Conservation (phyloP, 1,284 basidiomycete genomes). For the Anthracocystis panici-leucophaei region DNA sequence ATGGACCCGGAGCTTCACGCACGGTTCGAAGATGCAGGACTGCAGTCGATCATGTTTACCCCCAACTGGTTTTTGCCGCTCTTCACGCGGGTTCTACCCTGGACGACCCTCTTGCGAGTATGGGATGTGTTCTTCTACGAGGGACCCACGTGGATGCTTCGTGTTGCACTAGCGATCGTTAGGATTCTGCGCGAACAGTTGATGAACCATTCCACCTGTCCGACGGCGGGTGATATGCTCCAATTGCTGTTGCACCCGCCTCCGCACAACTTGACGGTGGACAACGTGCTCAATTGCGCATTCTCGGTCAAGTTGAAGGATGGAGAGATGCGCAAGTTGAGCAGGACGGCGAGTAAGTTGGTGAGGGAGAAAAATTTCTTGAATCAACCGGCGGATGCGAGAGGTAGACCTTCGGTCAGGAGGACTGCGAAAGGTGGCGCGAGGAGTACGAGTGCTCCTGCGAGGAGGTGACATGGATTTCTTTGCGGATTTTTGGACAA, state of each 20-base stretch:
- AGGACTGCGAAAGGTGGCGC: neutral
- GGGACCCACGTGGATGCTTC: slow-evolving; percentile 84
- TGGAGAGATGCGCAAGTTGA: slow-evolving; percentile 81
- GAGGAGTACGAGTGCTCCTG: slow-evolving; percentile 44
- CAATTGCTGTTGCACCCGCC: slow-evolving; percentile 75
- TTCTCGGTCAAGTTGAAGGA: slow-evolving; percentile 81
- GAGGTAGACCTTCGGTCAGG: slow-evolving; percentile 15
- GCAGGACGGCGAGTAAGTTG: slow-evolving; percentile 59
- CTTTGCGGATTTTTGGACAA: neutral
- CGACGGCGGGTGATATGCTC: slow-evolving; percentile 73
- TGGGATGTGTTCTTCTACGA: slow-evolving; percentile 84
- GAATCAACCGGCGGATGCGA: slow-evolving; percentile 39
- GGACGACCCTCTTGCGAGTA: slow-evolving; percentile 80
- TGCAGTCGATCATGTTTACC: slow-evolving; percentile 66
- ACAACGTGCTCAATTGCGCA: slow-evolving; percentile 76
- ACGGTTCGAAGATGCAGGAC: slow-evolving; percentile 50
- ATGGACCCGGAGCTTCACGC: slow-evolving; percentile 74
- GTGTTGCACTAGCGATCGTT: slow-evolving; percentile 81
- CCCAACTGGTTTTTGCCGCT: slow-evolving; percentile 71
- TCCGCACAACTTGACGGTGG: slow-evolving; percentile 59
- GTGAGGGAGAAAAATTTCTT: slow-evolving; percentile 52
- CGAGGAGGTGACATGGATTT: slow-evolving; percentile 10
- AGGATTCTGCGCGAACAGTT: slow-evolving; percentile 74
- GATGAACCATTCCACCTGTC: slow-evolving; percentile 73
- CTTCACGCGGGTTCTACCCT: slow-evolving; percentile 83